Conservation (phyloP, 2,329 filamentous ascomycete species). For the Aspergillus terreus region DNA sequence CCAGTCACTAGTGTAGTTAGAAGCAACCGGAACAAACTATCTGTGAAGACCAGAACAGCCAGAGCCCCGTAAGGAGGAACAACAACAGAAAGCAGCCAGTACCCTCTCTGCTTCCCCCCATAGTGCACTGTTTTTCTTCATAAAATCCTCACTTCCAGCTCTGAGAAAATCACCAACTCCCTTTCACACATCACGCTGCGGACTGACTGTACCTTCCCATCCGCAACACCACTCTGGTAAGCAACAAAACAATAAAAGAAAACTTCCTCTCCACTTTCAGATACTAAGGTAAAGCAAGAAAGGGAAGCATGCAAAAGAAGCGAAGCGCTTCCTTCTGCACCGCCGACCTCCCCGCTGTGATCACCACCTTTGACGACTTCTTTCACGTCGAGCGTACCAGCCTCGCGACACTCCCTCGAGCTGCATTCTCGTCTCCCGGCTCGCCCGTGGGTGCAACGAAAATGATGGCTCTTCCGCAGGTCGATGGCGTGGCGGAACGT, state of each 20-base stretch:
- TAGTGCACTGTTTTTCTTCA: background rate
- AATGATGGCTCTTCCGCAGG: constrained; percentile 6
- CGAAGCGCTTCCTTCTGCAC: constrained; percentile 16
- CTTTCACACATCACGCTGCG: background rate
- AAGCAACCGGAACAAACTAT: no score
- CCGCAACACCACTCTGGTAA: background rate
- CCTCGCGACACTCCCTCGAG: background rate
- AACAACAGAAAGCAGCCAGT: background rate
- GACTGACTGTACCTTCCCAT: background rate
- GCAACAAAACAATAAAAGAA: background rate
- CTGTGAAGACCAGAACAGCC: no score
- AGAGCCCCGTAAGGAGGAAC: background rate
- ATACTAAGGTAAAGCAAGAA: background rate
- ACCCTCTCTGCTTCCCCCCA: background rate
- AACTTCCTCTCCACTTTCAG: background rate
- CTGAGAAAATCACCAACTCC: no score
- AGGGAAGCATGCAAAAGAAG: background rate
- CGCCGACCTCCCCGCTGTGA: constrained; percentile 10
- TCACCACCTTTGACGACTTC: constrained; percentile 7
- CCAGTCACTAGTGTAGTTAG: no score
- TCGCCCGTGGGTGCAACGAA: background rate
- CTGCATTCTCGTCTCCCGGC: background rate
- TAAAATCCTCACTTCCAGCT: no score
- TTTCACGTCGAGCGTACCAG: constrained; percentile 9
- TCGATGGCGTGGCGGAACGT: constrained; percentile 7